Evolutionary conservation across 768 basidiomycete species (phyloP).

Genomic region (Auriscalpium vulgare): DNA sequence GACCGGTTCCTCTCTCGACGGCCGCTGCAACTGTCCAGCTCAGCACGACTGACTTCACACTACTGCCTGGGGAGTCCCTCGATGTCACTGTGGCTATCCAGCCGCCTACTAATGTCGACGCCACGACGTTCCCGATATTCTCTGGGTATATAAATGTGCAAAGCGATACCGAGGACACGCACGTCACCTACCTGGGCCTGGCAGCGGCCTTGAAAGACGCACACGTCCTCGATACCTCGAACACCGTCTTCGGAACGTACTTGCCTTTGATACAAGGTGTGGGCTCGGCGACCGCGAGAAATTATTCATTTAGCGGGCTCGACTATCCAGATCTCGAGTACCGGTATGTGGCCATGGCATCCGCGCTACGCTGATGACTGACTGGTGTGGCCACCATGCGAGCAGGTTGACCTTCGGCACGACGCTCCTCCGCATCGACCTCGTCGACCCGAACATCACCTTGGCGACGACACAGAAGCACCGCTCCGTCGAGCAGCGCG

Average conservation of each 20-base stretch:
- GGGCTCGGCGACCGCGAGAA: conserved; percentile 30
- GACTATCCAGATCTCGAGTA: conserved; percentile 26
- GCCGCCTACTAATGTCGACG: conserved; percentile 35
- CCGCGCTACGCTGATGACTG: too few relatives aligned
- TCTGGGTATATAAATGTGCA: conserved; percentile 45
- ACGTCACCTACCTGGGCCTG: conserved; percentile 41
- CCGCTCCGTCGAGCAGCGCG: conserved; percentile 8
- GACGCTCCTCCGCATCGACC: conserved; percentile 36
- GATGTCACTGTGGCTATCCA: conserved; percentile 37
- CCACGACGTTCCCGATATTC: conserved; percentile 46
- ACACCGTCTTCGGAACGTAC: conserved; percentile 36
- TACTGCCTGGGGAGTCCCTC: conserved; percentile 35
- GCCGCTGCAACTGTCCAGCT: conserved; percentile 39
- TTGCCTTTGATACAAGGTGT: conserved; percentile 39
- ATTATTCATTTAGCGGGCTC: conserved; percentile 37
- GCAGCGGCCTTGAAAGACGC: conserved; percentile 35
- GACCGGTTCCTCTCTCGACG: conserved; percentile 44
- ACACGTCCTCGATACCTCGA: conserved; percentile 44
- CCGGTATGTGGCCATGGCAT: too few relatives aligned
- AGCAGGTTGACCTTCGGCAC: conserved; percentile 42
- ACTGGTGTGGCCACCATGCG: neutral
- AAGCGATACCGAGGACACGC: conserved; percentile 28
- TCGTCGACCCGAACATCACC: conserved; percentile 37
- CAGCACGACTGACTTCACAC: conserved; percentile 34
- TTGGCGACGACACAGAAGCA: conserved; percentile 32